Percentiles rank a stretch among this genome's conserved stretches.
Conservation (phyloP, 176 grass and related monocot species). For the Eremochloa ophiuroides region DNA sequence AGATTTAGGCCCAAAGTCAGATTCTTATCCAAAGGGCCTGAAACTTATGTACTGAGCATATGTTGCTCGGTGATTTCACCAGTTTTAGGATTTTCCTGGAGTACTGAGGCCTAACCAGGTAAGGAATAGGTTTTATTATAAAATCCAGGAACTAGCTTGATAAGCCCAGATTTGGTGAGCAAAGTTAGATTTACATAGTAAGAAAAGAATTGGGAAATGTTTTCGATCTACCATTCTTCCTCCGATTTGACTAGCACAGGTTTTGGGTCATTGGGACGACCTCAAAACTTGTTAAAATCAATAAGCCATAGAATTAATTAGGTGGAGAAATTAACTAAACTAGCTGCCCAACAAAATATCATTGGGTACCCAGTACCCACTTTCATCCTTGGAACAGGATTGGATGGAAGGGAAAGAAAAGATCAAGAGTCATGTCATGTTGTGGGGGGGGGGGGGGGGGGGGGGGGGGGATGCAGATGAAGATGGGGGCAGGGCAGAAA, state of each 20-base stretch:
- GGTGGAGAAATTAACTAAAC: background rate
- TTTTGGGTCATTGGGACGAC: too few relatives aligned
- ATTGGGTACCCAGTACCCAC: background rate
- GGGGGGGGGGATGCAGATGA: background rate
- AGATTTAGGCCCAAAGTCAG: background rate
- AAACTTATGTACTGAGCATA: background rate
- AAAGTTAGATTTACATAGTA: too few relatives aligned
- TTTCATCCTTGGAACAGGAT: background rate
- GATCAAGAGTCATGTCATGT: too few relatives aligned
- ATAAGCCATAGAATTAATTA: background rate
- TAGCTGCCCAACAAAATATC: background rate
- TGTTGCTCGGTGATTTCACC: background rate
- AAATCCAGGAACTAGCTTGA: background rate
- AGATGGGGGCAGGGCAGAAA: background rate
- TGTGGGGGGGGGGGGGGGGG: too few relatives aligned
- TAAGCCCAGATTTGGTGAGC: background rate
- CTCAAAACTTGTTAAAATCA: too few relatives aligned
- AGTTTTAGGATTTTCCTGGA: background rate
- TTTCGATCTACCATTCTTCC: too few relatives aligned
- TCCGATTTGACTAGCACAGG: too few relatives aligned
- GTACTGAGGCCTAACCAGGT: background rate
- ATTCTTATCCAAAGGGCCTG: background rate
- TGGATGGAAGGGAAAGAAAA: background rate
- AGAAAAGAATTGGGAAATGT: too few relatives aligned
- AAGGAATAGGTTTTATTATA: background rate